Evolutionary conservation across 345 rosid genomes (phyloP).

Genomic region (Capsella bursapastoris): DNA sequence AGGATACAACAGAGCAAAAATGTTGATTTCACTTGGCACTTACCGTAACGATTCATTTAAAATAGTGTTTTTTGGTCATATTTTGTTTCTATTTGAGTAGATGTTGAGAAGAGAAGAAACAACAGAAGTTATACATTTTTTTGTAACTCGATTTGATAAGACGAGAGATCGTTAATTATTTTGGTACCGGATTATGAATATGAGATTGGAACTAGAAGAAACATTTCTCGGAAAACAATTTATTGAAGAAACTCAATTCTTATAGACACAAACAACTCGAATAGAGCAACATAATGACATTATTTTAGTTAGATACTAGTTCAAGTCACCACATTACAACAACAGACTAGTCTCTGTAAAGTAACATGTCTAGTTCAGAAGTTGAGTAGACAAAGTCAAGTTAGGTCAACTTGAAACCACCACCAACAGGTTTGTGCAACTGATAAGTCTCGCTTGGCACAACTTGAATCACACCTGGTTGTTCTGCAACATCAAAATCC

Average conservation of each 20-base stretch:
- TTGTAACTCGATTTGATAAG: neutral
- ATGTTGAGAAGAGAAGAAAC: conserved; percentile 14
- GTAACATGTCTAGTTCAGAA: conserved; percentile 19
- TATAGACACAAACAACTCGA: conserved; percentile 17
- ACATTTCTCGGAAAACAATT: neutral
- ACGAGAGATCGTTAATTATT: neutral
- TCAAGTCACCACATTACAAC: conserved; percentile 25
- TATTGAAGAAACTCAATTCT: conserved; percentile 11
- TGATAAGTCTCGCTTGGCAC: conserved; percentile 65
- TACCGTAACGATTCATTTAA: neutral
- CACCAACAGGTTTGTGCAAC: conserved; percentile 55
- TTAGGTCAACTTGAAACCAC: conserved; percentile 37
- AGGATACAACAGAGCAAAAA: conserved; percentile 8
- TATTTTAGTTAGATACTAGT: conserved; percentile 27
- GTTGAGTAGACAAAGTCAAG: conserved; percentile 23
- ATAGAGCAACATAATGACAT: conserved; percentile 17
- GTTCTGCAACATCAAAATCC: conserved; percentile 54
- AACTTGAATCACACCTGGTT: conserved; percentile 92
- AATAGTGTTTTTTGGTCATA: neutral
- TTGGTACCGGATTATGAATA: neutral
- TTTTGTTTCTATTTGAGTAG: conserved; percentile 26
- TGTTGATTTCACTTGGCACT: conserved; percentile 24
- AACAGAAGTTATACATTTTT: conserved; percentile 9
- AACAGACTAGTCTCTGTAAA: conserved; percentile 25
- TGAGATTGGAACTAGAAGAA: neutral